Evolutionary conservation across 345 rosid genomes (phyloP), one percentile per base, ranked within the genome.

Genomic region (Eucalyptus grandis): DNA sequence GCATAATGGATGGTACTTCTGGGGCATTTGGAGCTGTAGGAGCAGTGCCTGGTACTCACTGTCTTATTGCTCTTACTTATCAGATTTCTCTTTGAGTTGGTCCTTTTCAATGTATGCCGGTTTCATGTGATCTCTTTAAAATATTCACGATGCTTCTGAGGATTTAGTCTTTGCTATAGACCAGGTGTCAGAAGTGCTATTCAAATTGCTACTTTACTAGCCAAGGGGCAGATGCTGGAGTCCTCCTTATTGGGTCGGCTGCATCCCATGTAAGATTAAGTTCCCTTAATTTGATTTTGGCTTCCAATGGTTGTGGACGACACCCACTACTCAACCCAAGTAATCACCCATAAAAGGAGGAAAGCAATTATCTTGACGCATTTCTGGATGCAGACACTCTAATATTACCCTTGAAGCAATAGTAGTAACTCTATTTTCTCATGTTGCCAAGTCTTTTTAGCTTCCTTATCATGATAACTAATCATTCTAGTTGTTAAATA

Each of bases 11-110:
- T 93, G 99, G 99, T 34, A 90, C 89, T 49, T 95, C 98, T 87
- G 98, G 98, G 22, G 90, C 93, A 62, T 98, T 97, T 91, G 99
- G 99, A 89, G 99, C 98, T 89, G 98, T 98, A 86, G 99, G 98
- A 89, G 99, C 98, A 14, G 98, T 95, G 90, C 96, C 96, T 91
- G 98, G 99, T 98, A 93, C 88, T 85, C 24, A 40, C 49, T 62
- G n/a, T 44, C 88, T 62, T 13, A 43, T 30, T 82, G 65, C 26
- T 46, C 34, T 17, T 69, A 24, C 72, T 86, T 77, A 46, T 37
- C 46, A 6, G 83, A 86, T 65, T 31, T 86, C 21, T 58, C 56
- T 17, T 51, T 85, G 83, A 88, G 81, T 53, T 53, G 50, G 11
- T 85, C 72, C 51, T 87, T 50, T 69, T 11, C 50, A 62, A 50